Evolutionary conservation across 2,329 filamentous ascomycete species (phyloP).

Genomic region (Ophiostoma sp.): DNA sequence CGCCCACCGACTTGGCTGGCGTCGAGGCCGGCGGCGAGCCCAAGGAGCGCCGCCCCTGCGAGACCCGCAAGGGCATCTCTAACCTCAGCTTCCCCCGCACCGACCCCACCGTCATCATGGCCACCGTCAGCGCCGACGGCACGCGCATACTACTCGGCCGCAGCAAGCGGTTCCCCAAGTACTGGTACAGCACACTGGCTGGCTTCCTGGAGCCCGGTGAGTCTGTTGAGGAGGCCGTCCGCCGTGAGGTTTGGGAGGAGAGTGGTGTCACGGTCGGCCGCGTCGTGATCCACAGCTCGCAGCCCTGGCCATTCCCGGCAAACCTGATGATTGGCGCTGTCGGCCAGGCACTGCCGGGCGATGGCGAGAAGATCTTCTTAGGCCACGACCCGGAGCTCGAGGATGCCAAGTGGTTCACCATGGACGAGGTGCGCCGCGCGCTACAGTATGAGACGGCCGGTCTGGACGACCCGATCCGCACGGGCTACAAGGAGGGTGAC

Average conservation of each 20-base stretch:
- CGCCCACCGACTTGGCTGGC: slow-evolving; percentile 63
- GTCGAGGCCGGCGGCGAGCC: slow-evolving; percentile 47
- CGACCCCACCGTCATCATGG: slow-evolving; percentile 93
- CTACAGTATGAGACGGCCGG: slow-evolving; percentile 66
- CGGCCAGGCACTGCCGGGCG: slow-evolving; percentile 74
- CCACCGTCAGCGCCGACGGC: slow-evolving; percentile 79
- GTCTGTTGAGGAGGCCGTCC: slow-evolving; percentile 79
- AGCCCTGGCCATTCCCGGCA: slow-evolving; percentile 85
- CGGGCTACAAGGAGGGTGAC: slow-evolving; percentile 72
- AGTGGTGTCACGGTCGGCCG: slow-evolving; percentile 73
- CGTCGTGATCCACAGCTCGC: slow-evolving; percentile 78
- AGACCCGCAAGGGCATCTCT: slow-evolving; percentile 79
- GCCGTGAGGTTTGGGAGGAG: slow-evolving; percentile 85
- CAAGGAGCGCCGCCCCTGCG: slow-evolving; percentile 66
- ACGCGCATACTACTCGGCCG: slow-evolving; percentile 79
- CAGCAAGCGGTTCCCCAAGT: slow-evolving; percentile 75
- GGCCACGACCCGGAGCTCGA: slow-evolving; percentile 90
- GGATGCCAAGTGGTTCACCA: slow-evolving; percentile 80
- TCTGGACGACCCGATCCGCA: slow-evolving; percentile 63
- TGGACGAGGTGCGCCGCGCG: slow-evolving; percentile 79
- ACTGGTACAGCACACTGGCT: slow-evolving; percentile 88
- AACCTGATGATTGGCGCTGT: slow-evolving; percentile 87
- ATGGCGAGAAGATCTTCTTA: slow-evolving; percentile 76
- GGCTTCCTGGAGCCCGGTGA: slow-evolving; percentile 85
- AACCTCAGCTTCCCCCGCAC: slow-evolving; percentile 92